Percentiles rank a stretch among this genome's conserved stretches.
These are phyloP conservation scores for Raphanus hybrid DNA, from an alignment of 441 rosid genomes.

Conservation along the genomic window DNA sequence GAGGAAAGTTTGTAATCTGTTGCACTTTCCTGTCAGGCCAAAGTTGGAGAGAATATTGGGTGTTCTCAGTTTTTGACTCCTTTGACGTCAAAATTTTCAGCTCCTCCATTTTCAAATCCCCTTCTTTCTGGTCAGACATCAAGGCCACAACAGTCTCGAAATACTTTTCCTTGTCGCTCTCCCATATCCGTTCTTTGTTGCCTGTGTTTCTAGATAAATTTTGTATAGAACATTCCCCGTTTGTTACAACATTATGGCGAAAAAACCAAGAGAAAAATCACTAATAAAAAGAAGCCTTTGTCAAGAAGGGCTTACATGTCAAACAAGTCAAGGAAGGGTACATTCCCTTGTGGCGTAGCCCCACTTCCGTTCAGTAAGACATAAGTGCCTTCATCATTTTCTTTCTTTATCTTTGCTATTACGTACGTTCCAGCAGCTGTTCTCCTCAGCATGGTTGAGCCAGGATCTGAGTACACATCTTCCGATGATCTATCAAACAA, in stretches of 20 bases:
- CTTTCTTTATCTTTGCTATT: conserved; percentile 84
- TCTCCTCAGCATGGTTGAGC: conserved; percentile 94
- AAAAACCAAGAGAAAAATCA: conserved; percentile 21
- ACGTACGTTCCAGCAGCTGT: conserved; percentile 77
- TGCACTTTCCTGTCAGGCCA: conserved; percentile 86
- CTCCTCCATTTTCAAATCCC: conserved; percentile 69
- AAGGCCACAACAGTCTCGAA: conserved; percentile 88
- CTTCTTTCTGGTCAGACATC: conserved; percentile 89
- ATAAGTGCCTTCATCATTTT: conserved; percentile 62
- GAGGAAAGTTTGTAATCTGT: conserved; percentile 88
- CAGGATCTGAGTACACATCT: conserved; percentile 98
- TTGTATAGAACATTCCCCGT: conserved; percentile 37
- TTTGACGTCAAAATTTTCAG: conserved; percentile 84
- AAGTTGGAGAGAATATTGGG: conserved; percentile 80
- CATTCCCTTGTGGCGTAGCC: conserved; percentile 95
- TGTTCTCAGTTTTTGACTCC: conserved; percentile 94
- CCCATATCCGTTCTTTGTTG: conserved; percentile 95
- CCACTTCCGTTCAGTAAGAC: conserved; percentile 89
- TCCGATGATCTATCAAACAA: conserved; percentile 97
- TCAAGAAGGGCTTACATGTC: conserved; percentile 74
- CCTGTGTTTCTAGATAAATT: conserved; percentile 77
- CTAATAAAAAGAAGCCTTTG: conserved; percentile 25
- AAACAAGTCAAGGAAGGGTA: conserved; percentile 96
- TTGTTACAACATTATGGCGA: conserved; percentile 16
- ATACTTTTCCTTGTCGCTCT: conserved; percentile 91